These are phyloP conservation scores for Alternaria angustiovoidea DNA, from an alignment of 2,329 filamentous ascomycete genomes.

Conservation along the genomic window DNA sequence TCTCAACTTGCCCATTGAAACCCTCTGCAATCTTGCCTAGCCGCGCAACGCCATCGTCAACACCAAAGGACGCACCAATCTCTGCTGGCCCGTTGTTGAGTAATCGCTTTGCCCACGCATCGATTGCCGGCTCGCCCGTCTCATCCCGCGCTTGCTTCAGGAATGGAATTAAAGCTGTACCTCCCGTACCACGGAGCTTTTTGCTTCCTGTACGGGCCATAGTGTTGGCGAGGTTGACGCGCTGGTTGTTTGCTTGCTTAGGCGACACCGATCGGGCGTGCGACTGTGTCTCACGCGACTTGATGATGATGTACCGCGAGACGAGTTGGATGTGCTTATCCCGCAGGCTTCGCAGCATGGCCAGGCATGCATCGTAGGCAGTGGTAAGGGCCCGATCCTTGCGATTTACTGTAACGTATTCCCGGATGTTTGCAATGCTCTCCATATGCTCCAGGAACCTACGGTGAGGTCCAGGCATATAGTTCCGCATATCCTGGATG, in stretches of 20 bases:
- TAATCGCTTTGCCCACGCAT: constrained; percentile 67
- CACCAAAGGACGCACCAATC: constrained; percentile 17
- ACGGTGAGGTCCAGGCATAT: constrained; percentile 94
- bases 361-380: constrained; percentile 90
- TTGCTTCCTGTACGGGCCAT: constrained; percentile 49
- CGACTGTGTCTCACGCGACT: constrained; percentile 76
- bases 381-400: constrained; percentile 73
- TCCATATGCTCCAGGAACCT: constrained; percentile 85
- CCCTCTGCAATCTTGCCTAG: constrained; percentile 63
- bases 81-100: constrained; percentile 62
- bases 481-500: constrained; percentile 93
- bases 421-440: constrained; percentile 83
- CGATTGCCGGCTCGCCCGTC: constrained; percentile 89
- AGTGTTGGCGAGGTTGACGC: constrained; percentile 66
- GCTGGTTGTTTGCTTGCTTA: constrained; percentile 53
- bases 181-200: constrained; percentile 88
- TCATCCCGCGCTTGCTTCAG: constrained; percentile 96
- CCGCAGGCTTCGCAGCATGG: constrained; percentile 78
- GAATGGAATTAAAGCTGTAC: constrained; percentile 93
- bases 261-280: constrained; percentile 68
- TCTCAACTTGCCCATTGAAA: constrained; percentile 62
- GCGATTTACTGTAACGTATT: constrained; percentile 73
- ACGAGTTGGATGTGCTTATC: constrained; percentile 98
- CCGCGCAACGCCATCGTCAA: constrained; percentile 49
- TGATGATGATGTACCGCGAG: constrained; percentile 91